phyloP scores from a whole-genome alignment of 257 asterid genomes.

The Lithospermum erythrorhizon region DNA sequence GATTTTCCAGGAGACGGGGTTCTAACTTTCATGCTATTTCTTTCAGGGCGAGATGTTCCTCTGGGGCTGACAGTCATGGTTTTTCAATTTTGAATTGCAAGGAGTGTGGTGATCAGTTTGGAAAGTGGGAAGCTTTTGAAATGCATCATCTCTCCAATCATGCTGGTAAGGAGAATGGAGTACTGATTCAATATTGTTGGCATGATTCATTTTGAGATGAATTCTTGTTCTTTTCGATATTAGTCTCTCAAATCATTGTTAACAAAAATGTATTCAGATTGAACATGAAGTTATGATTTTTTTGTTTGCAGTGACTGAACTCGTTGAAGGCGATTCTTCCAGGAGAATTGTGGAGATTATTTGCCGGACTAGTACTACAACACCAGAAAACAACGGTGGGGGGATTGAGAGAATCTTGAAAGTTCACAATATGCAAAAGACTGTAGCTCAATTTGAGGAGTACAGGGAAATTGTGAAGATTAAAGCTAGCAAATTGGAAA shows the following conservation, averaged over 20 bases:
- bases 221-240: no score
- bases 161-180: constrained; percentile 51
- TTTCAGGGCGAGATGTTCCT: constrained; percentile 28
- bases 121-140: constrained; percentile 73
- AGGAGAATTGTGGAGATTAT: constrained; percentile 83
- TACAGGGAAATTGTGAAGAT: constrained; percentile 69
- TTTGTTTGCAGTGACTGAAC: constrained; percentile 55
- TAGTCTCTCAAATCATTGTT: not conserved
- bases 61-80: constrained; percentile 36
- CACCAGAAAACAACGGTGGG: constrained; percentile 23
- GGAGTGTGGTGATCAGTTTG: constrained; percentile 83
- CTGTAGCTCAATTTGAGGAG: constrained; percentile 74
- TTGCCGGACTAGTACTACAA: constrained; percentile 45
- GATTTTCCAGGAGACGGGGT: constrained; percentile 24
- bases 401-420: constrained; percentile 69
- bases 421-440: constrained; percentile 84
- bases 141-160: constrained; percentile 79
- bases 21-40: constrained; percentile 17
- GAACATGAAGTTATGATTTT: no score
- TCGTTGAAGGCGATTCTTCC: constrained; percentile 77
- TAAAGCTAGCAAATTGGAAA: constrained; percentile 59
- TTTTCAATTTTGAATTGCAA: constrained; percentile 34
- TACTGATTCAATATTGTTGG: no score
- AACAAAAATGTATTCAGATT: not conserved
- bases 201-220: no score